phyloP scores from a whole-genome alignment of 2,329 filamentous ascomycete species.

The Coleophoma crateriformis region DNA sequence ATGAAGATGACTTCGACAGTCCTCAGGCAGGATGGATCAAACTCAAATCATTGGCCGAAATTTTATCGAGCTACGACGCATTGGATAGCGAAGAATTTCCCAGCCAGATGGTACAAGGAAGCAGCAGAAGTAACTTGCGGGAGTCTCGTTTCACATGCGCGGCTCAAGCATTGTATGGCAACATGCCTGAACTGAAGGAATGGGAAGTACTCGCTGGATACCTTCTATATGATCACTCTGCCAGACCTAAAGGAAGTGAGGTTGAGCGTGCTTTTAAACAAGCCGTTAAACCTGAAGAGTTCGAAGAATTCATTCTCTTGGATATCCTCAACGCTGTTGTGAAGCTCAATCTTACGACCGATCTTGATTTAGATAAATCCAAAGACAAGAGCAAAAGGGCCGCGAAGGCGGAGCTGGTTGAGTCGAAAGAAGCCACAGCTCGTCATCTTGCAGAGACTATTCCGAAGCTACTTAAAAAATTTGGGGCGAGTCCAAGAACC shows the following conservation, averaged over 20 bases:
- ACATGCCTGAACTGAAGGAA: conserved; percentile 71
- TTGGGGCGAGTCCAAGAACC: conserved; percentile 81
- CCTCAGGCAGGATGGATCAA: conserved; percentile 83
- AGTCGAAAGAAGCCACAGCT: conserved; percentile 73
- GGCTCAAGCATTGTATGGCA: conserved; percentile 78
- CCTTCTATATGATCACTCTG: conserved; percentile 84
- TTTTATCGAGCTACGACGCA: conserved; percentile 73
- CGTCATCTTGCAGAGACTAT: conserved; percentile 73
- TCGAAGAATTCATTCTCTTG: conserved; percentile 77
- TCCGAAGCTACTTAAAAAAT: conserved; percentile 85
- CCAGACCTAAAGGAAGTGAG: conserved; percentile 55
- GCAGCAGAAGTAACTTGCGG: conserved; percentile 32
- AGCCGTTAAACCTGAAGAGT: conserved; percentile 22
- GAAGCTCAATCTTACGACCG: conserved; percentile 63
- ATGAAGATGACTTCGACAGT: conserved; percentile 71
- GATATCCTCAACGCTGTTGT: conserved; percentile 83
- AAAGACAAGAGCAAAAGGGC: conserved; percentile 46
- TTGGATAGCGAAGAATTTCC: conserved; percentile 56
- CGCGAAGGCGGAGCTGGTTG: conserved; percentile 55
- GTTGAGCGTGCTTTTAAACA: conserved; percentile 44
- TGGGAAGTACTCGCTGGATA: conserved; percentile 91
- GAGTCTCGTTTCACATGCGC: conserved; percentile 84
- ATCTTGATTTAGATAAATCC: conserved; percentile 58
- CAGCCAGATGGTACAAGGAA: conserved; percentile 36
- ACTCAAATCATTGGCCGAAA: conserved; percentile 84